Conservation (phyloP, 345 rosid genomes). For the Eucalyptus brandiana region DNA sequence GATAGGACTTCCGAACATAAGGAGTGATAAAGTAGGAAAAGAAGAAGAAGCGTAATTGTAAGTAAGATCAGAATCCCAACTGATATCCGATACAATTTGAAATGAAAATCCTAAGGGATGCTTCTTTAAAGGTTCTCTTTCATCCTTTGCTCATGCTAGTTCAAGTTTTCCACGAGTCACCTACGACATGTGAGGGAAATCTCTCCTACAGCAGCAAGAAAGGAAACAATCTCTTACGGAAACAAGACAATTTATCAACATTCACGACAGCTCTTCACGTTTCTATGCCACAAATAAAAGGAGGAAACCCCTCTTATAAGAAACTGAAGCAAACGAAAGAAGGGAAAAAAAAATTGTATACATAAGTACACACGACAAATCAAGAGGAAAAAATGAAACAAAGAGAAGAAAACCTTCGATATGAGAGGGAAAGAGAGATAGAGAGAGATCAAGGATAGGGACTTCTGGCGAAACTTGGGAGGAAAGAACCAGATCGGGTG, state of each 20-base stretch:
- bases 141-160: not conserved
- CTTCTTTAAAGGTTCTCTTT: not conserved
- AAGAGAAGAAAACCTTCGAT: not conserved
- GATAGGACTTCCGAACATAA: not conserved
- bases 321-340: not conserved
- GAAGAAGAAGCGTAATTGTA: not conserved
- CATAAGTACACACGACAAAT: not conserved
- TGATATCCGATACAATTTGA: not conserved
- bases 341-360: not conserved
- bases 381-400: not conserved
- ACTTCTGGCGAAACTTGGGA: not conserved
- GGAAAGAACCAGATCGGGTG: not conserved
- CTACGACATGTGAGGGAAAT: not conserved
- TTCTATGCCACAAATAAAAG: not conserved
- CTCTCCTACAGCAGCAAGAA: not conserved
- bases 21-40: not conserved
- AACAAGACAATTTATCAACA: not conserved
- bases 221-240: not conserved
- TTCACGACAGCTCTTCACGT: not conserved
- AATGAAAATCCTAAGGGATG: not conserved
- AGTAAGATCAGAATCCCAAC: not conserved
- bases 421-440: not conserved
- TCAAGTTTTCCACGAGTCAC: not conserved
- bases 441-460: not conserved
- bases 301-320: not conserved